These are phyloP conservation scores for Haematococcus lacustris DNA, from an alignment of 139 green algal genomes.

Conservation along the genomic window DNA sequence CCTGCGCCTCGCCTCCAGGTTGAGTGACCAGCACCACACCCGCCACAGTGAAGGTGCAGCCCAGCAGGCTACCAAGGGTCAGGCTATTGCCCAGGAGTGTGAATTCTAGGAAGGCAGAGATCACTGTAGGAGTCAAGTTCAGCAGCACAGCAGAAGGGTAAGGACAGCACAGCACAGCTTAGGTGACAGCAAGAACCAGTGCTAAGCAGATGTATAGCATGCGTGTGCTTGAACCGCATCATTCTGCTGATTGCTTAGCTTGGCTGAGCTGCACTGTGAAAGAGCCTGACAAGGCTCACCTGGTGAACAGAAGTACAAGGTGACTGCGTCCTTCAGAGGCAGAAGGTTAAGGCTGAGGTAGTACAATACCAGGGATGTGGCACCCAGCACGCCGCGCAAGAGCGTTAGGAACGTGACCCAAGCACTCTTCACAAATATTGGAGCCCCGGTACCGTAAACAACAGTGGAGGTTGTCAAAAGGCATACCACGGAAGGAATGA, in stretches of 20 bases:
- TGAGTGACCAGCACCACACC: conserved; percentile 6
- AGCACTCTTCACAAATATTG: too few relatives aligned
- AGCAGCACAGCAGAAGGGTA: too few relatives aligned
- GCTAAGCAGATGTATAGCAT: not conserved
- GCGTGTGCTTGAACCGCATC: not conserved
- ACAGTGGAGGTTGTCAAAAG: too few relatives aligned
- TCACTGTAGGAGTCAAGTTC: not conserved
- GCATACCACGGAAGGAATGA: too few relatives aligned
- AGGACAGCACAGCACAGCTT: too few relatives aligned
- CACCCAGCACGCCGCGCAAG: conserved; percentile 22
- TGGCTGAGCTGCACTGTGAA: not conserved
- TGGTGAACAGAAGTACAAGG: not conserved
- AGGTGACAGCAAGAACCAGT: too few relatives aligned
- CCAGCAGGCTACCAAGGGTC: conserved; percentile 10
- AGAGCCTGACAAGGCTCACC: not conserved
- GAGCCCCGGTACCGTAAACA: too few relatives aligned
- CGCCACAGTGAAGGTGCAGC: conserved; percentile 14
- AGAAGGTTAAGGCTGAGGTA: conserved; percentile 30
- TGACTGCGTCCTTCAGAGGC: conserved; percentile 13
- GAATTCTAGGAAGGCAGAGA: not conserved
- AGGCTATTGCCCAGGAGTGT: conserved; percentile 12
- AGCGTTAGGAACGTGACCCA: conserved; percentile 2
- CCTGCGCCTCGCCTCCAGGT: not conserved
- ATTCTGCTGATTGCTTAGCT: not conserved
- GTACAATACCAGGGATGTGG: conserved; percentile 25